A percentile compares a stretch with the other conserved stretches of the same genome.
phyloP scores from a whole-genome alignment of 352 stramenopile species.

The Globisporangium apiculatum region DNA sequence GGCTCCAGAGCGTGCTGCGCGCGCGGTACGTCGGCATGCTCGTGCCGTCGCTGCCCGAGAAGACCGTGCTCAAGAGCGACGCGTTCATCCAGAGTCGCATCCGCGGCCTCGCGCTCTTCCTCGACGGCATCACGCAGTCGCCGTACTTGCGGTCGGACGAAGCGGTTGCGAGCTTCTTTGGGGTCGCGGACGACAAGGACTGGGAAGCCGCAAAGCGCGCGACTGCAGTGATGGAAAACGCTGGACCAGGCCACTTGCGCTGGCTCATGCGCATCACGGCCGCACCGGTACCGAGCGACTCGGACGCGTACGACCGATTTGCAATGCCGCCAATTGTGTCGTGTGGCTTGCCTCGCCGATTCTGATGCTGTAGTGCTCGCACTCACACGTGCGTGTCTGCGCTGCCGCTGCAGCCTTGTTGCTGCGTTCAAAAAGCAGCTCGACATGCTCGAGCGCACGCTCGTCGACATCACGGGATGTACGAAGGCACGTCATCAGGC shows the following conservation, averaged over 20 bases:
- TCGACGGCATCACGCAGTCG: constrained; percentile 45
- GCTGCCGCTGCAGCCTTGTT: constrained; percentile 24
- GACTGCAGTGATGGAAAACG: constrained; percentile 51
- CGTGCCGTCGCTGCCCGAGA: constrained; percentile 59
- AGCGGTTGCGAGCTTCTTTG: constrained; percentile 46
- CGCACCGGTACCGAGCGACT: constrained; percentile 19
- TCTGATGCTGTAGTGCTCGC: too few relatives aligned
- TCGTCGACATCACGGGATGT: constrained; percentile 36
- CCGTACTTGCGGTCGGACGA: constrained; percentile 52
- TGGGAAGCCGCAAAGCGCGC: constrained; percentile 56
- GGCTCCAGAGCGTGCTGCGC: constrained; percentile 53
- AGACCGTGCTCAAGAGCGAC: constrained; percentile 50
- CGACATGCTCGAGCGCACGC: constrained; percentile 43
- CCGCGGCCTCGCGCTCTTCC: constrained; percentile 46
- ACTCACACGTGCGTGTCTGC: background rate
- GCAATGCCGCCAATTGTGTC: too few relatives aligned
- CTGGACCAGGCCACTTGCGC: constrained; percentile 44
- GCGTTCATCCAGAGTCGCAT: constrained; percentile 56
- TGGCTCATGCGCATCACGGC: constrained; percentile 58
- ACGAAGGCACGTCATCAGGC: constrained; percentile 26
- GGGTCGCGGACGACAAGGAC: constrained; percentile 30
- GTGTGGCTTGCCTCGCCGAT: too few relatives aligned
- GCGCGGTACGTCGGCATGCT: constrained; percentile 60
- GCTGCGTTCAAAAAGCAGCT: constrained; percentile 47
- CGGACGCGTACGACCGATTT: constrained; percentile 26